Base-by-base conservation (phyloP, 192 early-diverging fungal species). In the Rhizophagus clarus region DNA sequence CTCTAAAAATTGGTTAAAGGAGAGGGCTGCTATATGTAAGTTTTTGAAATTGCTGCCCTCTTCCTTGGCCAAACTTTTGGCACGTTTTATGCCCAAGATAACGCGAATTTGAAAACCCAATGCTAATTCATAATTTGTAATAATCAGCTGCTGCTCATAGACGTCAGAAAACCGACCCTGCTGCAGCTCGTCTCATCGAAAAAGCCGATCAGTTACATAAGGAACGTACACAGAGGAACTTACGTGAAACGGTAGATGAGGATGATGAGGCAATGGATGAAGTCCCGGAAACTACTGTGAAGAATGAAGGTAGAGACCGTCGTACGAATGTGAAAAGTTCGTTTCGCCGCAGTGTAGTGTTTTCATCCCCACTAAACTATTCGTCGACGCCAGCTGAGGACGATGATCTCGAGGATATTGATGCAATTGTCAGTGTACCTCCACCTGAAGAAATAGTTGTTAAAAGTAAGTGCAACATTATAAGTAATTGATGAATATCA, bases 21-120 rank as follows among this genome's bases (percentile, higher is more conserved):
- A 78, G 60, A 78, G 76, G 40, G 76, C 76, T 68, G 76, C 76
- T 40, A 78, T 78, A 63, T 78, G 76, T 78, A 78, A 78, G 76
- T 68, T 76, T 71, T 31, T 71, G 2, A 15, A 47, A 56, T 17
- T 49, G 42, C 28, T n/a, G 9, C 34, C 56, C 17, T 62, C 56
- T 37, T 61, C 28, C 45, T 28, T 20, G 4, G 51, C 51, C 51
- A 20, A 20, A 11, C 37, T 34, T 34, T 22, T 37, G 68, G 31
- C 68, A 26, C 32, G 68, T 70, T 70, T 34, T 37, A 45, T 37
- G 22, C 3, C 31, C 37, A 22, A 70, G 32, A 70, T 37, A 34
- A 69, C 68, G 22, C 29, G 32, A 40, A 40, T 70, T 70, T 22
- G 22, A n/a, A 10, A 22, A 3, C 22, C 31, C 8, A 37, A 6